phyloP scores from a whole-genome alignment of 2,329 filamentous ascomycete genomes.

The Nannizzia gypsea region DNA sequence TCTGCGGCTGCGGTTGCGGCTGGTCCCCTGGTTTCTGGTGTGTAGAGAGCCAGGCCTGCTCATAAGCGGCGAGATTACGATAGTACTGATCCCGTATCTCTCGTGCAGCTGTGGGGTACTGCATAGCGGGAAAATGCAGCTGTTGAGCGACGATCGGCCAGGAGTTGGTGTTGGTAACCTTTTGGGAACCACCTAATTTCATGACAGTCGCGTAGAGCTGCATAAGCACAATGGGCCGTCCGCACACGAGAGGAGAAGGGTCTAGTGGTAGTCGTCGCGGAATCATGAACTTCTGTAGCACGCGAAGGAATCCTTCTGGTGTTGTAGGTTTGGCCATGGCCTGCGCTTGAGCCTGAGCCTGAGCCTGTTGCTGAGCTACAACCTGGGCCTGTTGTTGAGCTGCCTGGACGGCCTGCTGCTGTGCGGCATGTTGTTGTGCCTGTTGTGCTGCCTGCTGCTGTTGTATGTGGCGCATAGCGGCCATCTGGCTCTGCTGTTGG shows the following conservation, averaged over 20 bases:
- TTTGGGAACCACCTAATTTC: conserved; percentile 65
- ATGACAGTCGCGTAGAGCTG: conserved; percentile 66
- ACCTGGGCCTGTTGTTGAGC: conserved; percentile 4
- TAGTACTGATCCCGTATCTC: conserved; percentile 65
- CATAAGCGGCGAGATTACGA: conserved; percentile 63
- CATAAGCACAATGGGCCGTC: conserved; percentile 62
- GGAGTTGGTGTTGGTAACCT: conserved; percentile 54
- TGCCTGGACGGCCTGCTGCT: conserved; percentile 46
- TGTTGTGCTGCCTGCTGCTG: conserved; percentile 24
- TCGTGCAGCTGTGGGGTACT: conserved; percentile 53
- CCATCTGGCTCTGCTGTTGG: neutral
- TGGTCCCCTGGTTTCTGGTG: conserved; percentile 35
- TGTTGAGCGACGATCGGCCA: conserved; percentile 63
- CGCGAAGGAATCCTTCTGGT: conserved; percentile 63
- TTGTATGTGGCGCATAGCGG: neutral
- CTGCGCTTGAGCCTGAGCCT: conserved; percentile 39
- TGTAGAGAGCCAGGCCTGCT: conserved; percentile 40
- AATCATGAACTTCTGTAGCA: conserved; percentile 65
- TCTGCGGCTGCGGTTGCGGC: neutral
- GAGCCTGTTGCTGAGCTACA: conserved; percentile 32
- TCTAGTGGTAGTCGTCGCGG: conserved; percentile 63
- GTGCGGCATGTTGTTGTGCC: conserved; percentile 63
- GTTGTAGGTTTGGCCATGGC: conserved; percentile 31
- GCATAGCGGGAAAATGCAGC: conserved; percentile 48
- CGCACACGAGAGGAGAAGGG: conserved; percentile 58